These are phyloP conservation scores for Insectozyma bohioensis DNA, from an alignment of 1,139 yeast genomes.

Conservation along the genomic window DNA sequence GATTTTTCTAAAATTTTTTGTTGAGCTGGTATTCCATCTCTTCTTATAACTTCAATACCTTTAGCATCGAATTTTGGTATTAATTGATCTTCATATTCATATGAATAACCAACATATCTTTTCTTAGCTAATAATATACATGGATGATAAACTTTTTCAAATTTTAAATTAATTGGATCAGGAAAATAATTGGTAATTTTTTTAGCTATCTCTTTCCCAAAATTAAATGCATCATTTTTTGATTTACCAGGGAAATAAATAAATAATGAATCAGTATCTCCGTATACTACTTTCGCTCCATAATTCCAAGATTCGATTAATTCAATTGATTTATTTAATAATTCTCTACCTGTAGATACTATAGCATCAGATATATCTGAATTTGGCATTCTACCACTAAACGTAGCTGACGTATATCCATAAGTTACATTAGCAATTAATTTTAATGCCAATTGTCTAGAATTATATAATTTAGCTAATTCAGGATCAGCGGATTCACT, in stretches of 20 bases:
- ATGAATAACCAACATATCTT: constrained; percentile 83
- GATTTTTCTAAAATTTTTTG: constrained; percentile 77
- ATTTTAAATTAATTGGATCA: constrained; percentile 76
- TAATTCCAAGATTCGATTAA: constrained; percentile 63
- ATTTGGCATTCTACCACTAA: constrained; percentile 96
- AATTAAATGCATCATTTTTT: constrained; percentile 69
- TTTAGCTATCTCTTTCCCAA: constrained; percentile 71
- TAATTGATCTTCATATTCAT: constrained; percentile 54
- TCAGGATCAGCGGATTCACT: too few species aligned
- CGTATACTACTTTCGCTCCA: constrained; percentile 94
- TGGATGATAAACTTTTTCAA: constrained; percentile 92
- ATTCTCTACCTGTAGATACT: constrained; percentile 88
- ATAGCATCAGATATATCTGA: constrained; percentile 93
- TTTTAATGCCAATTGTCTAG: constrained; percentile 83
- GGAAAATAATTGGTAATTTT: constrained; percentile 70
- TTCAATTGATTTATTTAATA: constrained; percentile 67
- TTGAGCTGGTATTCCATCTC: constrained; percentile 95
- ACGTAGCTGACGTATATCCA: constrained; percentile 93
- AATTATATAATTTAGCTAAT: constrained; percentile 60
- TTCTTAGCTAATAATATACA: constrained; percentile 81
- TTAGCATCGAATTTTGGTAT: constrained; percentile 85
- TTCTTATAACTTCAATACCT: constrained; percentile 89
- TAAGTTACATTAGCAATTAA: constrained; percentile 93
- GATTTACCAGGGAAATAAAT: constrained; percentile 86
- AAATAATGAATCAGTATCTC: constrained; percentile 93